Conservation (phyloP, 768 basidiomycete species). For the Nidula microcarpa region DNA sequence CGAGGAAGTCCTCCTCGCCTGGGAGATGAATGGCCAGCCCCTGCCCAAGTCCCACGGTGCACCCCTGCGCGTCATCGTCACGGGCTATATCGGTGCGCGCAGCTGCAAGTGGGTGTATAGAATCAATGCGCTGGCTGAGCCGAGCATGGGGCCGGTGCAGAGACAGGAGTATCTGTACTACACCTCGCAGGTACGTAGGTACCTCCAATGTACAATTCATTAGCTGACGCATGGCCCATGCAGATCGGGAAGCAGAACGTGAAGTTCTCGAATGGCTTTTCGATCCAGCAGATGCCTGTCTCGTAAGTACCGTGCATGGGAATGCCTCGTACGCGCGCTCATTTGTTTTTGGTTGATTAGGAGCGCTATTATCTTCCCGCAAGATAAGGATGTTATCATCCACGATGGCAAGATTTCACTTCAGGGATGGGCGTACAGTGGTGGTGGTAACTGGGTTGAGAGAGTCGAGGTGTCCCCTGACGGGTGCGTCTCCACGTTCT, state of each 20-base stretch:
- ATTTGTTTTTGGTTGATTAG: conserved; percentile 13
- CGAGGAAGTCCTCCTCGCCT: conserved; percentile 49
- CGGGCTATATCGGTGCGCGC: conserved; percentile 53
- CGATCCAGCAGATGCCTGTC: conserved; percentile 56
- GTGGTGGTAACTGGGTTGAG: conserved; percentile 52
- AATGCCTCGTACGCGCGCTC: not conserved
- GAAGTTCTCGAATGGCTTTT: conserved; percentile 51
- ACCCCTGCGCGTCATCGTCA: conserved; percentile 46
- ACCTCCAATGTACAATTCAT: not conserved
- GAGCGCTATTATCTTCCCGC: conserved; percentile 45
- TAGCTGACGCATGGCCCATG: not conserved
- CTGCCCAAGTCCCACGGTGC: conserved; percentile 49
- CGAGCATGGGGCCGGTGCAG: conserved; percentile 51
- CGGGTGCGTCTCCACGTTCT: conserved; percentile 22
- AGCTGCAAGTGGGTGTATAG: conserved; percentile 52
- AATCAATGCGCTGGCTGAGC: conserved; percentile 45
- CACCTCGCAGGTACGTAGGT: conserved; percentile 34
- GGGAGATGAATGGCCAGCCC: conserved; percentile 49
- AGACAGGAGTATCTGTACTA: conserved; percentile 52
- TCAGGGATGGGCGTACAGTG: conserved; percentile 40
- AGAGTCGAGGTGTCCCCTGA: conserved; percentile 52
- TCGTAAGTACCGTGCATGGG: conserved; percentile 31
- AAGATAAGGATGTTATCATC: conserved; percentile 40
- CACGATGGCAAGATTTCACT: conserved; percentile 46
- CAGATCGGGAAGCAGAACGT: conserved; percentile 52